Evolutionary conservation across 257 asterid genomes (phyloP).

Genomic region (Solanum pimpinellifolium): DNA sequence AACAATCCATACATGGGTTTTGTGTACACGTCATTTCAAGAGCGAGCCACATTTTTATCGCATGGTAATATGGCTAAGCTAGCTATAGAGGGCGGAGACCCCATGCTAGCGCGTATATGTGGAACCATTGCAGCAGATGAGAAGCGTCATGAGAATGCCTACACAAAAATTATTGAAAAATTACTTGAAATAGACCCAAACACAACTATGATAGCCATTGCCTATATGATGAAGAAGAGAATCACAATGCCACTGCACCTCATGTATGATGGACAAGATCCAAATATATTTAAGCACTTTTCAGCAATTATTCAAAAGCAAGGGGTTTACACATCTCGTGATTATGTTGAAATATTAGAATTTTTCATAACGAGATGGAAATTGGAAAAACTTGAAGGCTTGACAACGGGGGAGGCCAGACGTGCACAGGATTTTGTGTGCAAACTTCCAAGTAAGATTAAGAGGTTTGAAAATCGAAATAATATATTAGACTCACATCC

Average conservation of each 20-base stretch:
- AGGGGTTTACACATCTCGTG: conserved; percentile 9
- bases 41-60: conserved; percentile 19
- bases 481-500: not conserved
- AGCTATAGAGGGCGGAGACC: conserved; percentile 19
- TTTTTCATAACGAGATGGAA: conserved; percentile 20
- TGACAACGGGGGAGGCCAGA: conserved; percentile 7
- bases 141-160: conserved; percentile 27
- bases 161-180: conserved; percentile 9
- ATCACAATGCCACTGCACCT: conserved; percentile 6
- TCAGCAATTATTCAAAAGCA: not conserved
- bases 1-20: conserved; percentile 21
- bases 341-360: conserved; percentile 21
- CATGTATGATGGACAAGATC: conserved; percentile 21
- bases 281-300: conserved; percentile 12
- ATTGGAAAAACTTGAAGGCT: conserved; percentile 14
- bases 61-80: conserved; percentile 24
- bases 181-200: conserved; percentile 13
- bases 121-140: conserved; percentile 30
- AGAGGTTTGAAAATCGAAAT: conserved; percentile 2
- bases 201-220: not conserved
- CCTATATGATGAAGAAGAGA: too few species aligned
- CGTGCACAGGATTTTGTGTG: conserved; percentile 29
- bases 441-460: conserved; percentile 3
- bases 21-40: conserved; percentile 35
- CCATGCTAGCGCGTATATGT: conserved; percentile 17